Evolutionary conservation across 139 green algal genomes (phyloP).

Genomic region (Picochlorum sp.): DNA sequence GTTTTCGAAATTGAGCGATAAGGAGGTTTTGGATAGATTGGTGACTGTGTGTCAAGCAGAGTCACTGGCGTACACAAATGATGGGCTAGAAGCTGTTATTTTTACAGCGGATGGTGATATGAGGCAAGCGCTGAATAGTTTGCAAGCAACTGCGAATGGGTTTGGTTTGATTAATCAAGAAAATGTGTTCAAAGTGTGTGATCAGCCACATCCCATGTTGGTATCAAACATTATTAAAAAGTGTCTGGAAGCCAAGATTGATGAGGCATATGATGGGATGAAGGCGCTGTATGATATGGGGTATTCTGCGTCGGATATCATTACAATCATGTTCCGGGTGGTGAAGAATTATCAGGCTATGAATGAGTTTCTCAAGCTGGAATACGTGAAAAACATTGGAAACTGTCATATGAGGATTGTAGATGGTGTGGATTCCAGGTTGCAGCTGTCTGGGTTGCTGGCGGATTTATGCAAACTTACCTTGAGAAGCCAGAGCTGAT

Average conservation of each 20-base stretch:
- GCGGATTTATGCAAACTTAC: conserved; percentile 76
- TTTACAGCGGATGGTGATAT: conserved; percentile 99
- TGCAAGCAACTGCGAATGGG: conserved; percentile 81
- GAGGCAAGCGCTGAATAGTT: conserved; percentile 97
- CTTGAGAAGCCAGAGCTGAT: conserved; percentile 1
- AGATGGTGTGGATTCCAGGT: conserved; percentile 79
- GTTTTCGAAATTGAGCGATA: conserved; percentile 62
- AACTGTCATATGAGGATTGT: conserved; percentile 88
- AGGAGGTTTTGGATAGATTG: conserved; percentile 80
- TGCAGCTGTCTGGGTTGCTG: conserved; percentile 89
- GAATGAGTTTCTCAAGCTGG: conserved; percentile 92
- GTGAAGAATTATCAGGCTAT: conserved; percentile 62
- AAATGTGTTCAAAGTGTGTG: conserved; percentile 94
- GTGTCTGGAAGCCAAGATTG: conserved; percentile 63
- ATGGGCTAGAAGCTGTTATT: conserved; percentile 91
- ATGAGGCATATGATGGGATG: conserved; percentile 72
- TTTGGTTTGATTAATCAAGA: conserved; percentile 85
- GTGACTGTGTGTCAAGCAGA: conserved; percentile 50
- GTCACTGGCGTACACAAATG: conserved; percentile 53
- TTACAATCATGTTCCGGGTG: conserved; percentile 91
- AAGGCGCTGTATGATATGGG: conserved; percentile 76
- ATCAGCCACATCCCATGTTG: conserved; percentile 92
- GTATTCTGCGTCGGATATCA: conserved; percentile 88
- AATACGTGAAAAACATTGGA: conserved; percentile 92
- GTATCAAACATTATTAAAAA: conserved; percentile 63